Base-by-base conservation (phyloP, 495 filamentous ascomycete species). In the Jackrogersella multiformis region DNA sequence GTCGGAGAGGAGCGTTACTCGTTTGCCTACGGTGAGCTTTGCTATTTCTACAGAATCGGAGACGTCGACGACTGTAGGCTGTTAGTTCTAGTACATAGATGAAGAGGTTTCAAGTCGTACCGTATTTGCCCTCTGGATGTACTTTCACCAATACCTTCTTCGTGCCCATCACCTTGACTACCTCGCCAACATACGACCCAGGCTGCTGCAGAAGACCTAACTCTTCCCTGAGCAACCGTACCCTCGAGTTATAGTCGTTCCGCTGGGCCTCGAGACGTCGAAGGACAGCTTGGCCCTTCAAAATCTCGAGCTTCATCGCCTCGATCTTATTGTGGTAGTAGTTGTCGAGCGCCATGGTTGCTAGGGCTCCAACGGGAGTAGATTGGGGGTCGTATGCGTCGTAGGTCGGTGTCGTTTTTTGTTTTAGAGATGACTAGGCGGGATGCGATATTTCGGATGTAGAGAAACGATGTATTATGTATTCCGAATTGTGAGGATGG, bases 321-420 rank as follows among this genome's bases (percentile, higher is more conserved):
- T 99, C 95, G 79, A 99, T 97, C 86, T 99, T 99, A 81, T 98
- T 97, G 84, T 93, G 91, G 79, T 94, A 99, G 81, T 97, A 99
- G 80, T 90, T 97, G 80, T 98, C 95, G 81, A 99, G 90, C 85
- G 94, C 93, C 95, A 99, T 99, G 73, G 68, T 86, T 85, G 79
- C 78, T 73, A 64, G 73, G 69, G 70, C 71, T 70, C 63, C 56
- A 60, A n/a, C n/a, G 34, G 69, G 70, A 56, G n/a, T n/a, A n/a
- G 49, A 18, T 38, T 36, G 16, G 8, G 13, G 30, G 24, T 39
- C 35, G n/a, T 42, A 38, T 61, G 28, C 36, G 10, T 48, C 23
- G 48, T 64, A 36, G 26, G n/a, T n/a, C n/a, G n/a, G n/a, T n/a
- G n/a, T n/a, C n/a, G n/a, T n/a, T n/a, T n/a, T n/a, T n/a, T n/a